These are phyloP conservation scores for Podospora comata DNA, from an alignment of 495 filamentous ascomycete genomes.

Conservation along the genomic window DNA sequence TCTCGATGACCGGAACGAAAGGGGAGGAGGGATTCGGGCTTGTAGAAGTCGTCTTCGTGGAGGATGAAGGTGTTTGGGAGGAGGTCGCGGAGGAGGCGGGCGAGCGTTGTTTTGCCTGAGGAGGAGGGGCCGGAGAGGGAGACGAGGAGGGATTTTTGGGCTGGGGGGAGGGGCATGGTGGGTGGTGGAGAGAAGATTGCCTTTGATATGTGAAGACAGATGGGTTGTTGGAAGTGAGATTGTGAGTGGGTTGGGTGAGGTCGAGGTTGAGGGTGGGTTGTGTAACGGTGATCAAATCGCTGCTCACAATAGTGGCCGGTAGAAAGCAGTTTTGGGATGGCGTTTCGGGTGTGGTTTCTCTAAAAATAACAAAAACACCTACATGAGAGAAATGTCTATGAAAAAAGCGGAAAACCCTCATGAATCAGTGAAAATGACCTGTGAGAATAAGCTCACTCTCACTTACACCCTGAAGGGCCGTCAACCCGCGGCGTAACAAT, in stretches of 20 bases:
- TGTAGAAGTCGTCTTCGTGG: constrained; percentile 93
- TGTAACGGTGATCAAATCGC: not conserved
- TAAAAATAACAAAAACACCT: not conserved
- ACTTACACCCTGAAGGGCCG: not conserved
- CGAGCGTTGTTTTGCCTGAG: constrained; percentile 77
- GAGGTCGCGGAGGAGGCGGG: constrained; percentile 67
- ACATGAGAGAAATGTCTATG: not conserved
- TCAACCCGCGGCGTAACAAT: no score
- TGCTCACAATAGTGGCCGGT: not conserved
- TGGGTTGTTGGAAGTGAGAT: not conserved
- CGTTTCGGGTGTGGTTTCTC: not conserved
- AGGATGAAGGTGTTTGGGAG: constrained; percentile 74
- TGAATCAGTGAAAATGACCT: not conserved
- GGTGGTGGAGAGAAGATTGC: not conserved
- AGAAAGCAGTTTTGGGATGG: not conserved
- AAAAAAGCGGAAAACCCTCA: not conserved
- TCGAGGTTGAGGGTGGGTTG: not conserved
- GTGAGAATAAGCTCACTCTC: not conserved
- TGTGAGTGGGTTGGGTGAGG: not conserved
- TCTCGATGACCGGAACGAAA: constrained; percentile 58
- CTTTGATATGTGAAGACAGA: not conserved
- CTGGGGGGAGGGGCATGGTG: not conserved
- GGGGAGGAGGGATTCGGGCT: constrained; percentile 63
- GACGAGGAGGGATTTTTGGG: constrained; percentile 53
- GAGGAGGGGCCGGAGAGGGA: constrained; percentile 74